Evolutionary conservation across 306 rosid species (phyloP), one percentile per base, ranked within the genome.

Genomic region (Pyrus betulifolia): DNA sequence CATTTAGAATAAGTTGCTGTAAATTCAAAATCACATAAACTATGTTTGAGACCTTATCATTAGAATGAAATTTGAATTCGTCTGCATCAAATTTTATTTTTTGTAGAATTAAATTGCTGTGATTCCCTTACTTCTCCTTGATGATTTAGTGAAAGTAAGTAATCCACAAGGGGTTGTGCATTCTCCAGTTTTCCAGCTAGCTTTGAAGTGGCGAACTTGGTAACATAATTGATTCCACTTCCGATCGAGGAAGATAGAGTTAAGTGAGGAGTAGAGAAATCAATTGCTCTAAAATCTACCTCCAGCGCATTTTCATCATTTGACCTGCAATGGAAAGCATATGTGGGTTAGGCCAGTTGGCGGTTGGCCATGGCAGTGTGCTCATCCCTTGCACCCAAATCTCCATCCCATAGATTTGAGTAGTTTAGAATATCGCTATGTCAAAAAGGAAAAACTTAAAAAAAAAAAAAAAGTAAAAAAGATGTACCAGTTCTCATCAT

Each of bases 161-260:
- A 93, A 81, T 93, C 94, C 78, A 91, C 94, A 23, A 93, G 88
- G 40, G 97, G 86, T 55, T 93, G 97, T 44, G 87, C 79, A 74
- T 84, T 85, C 49, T 86, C 87, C 81, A 81, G 46, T 74, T 81
- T 86, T 54, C 91, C 91, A 45, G 88, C 64, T 61, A 89, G 74
- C 78, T 72, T 86, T 49, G 93, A 78, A 59, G 90, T 84, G 21
- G 85, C 73, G 77, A 88, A 88, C 83, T 91, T 93, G 17, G 93
- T 84, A 71, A 83, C 82, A 80, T 81, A 87, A 58, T 51, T 42
- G 18, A 90, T 71, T 38, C 98, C 98, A 70, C 91, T 89, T 81
- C 98, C 98, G 70, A 93, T 88, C 54, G 98, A 93, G 74, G 98
- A 90, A 38, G 97, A 79, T 21, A 90, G 79, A 22, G 86, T 79